Percentiles rank a stretch among this genome's conserved stretches.
phyloP scores from a whole-genome alignment of 139 green algal genomes.

The Chlorella sp. region DNA sequence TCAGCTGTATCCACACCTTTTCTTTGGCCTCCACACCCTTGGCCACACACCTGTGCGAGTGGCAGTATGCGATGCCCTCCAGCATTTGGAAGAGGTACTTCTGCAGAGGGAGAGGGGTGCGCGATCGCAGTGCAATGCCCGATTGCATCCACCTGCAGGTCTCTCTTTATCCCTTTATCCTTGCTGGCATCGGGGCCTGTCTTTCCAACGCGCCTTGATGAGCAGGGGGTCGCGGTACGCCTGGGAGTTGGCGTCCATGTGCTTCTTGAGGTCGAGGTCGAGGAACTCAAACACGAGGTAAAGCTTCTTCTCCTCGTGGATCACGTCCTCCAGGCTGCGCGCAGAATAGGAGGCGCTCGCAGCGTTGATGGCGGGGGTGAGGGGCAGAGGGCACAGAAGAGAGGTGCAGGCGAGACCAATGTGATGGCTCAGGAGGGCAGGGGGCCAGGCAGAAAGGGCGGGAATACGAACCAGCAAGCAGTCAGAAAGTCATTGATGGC shows the following conservation, averaged over 20 bases:
- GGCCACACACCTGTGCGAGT: slow-evolving; percentile 71
- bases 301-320: slow-evolving; percentile 85
- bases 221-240: slow-evolving; percentile 54
- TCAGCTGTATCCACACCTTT: background rate
- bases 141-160: too few relatives aligned
- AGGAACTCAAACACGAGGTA: slow-evolving; percentile 99
- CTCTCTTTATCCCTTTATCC: too few relatives aligned
- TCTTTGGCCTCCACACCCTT: background rate
- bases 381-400: too few relatives aligned
- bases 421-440: too few relatives aligned
- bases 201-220: slow-evolving; percentile 75
- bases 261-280: slow-evolving; percentile 97
- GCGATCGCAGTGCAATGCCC: background rate
- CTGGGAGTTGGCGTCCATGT: slow-evolving; percentile 83
- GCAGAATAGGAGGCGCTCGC: too few relatives aligned
- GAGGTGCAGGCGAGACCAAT: too few relatives aligned
- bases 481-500: too few relatives aligned
- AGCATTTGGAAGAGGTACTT: slow-evolving; percentile 97
- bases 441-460: too few relatives aligned
- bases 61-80: slow-evolving; percentile 89
- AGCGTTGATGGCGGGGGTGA: too few relatives aligned
- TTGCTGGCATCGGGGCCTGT: too few relatives aligned
- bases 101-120: slow-evolving; percentile 56
- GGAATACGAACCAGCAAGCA: too few relatives aligned
- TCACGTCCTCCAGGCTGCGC: slow-evolving; percentile 73